A percentile compares a stretch with the other conserved stretches of the same genome.
phyloP scores from a whole-genome alignment of 352 stramenopile genomes.

The Globisporangium camurandrum region DNA sequence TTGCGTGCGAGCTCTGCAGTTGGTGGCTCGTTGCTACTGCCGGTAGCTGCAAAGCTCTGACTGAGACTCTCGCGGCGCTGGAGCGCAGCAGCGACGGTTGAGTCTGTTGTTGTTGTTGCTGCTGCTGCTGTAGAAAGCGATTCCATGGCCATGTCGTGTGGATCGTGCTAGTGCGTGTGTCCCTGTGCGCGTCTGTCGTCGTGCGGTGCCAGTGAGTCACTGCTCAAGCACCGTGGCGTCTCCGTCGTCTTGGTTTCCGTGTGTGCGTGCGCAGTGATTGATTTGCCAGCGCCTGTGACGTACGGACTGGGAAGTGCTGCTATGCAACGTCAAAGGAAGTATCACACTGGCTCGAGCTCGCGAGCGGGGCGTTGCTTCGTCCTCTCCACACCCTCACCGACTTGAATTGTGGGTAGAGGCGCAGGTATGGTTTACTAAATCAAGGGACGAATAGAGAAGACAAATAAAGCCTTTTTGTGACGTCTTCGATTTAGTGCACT shows the following conservation, averaged over 20 bases:
- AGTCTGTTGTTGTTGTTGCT: constrained; percentile 1
- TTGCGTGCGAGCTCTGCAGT: constrained; percentile 44
- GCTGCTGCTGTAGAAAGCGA: not conserved
- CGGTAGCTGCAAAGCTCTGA: constrained; percentile 6
- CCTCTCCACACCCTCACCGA: no score
- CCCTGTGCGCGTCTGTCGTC: not conserved
- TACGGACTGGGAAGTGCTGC: not conserved
- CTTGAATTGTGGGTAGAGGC: no score
- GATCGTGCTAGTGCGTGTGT: not conserved
- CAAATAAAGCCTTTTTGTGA: no score
- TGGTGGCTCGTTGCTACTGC: constrained; percentile 6
- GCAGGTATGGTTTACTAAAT: no score
- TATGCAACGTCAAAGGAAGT: not conserved
- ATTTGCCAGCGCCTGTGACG: not conserved
- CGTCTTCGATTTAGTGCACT: no score
- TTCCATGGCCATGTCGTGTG: not conserved
- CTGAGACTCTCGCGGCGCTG: constrained; percentile 22
- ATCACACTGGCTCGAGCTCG: not conserved
- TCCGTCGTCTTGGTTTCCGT: not conserved
- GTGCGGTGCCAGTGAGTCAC: not conserved
- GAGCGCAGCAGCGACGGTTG: not conserved
- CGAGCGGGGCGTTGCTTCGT: no score
- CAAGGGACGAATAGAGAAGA: no score
- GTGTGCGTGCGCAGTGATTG: not conserved
- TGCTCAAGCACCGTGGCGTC: not conserved